Evolutionary conservation across 2,329 filamentous ascomycete species (phyloP).

Genomic region (Stagonosporopsis vannaccii): DNA sequence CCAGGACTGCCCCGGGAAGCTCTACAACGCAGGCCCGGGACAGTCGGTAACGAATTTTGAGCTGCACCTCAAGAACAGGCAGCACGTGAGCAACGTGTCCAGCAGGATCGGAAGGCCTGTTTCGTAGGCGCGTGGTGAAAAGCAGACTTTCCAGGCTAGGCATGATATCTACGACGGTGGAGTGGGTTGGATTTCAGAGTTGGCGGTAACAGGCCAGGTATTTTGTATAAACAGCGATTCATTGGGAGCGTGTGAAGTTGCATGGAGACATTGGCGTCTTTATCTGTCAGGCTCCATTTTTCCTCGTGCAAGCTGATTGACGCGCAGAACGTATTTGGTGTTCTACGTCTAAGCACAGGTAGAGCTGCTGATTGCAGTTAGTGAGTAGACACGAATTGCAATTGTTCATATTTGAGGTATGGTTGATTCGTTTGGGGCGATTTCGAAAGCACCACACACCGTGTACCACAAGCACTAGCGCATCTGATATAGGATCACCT

Average conservation of each 20-base stretch:
- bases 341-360: not conserved
- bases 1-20: slow-evolving; percentile 88
- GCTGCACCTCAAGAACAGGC: slow-evolving; percentile 85
- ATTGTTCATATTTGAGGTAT: slow-evolving; percentile 11
- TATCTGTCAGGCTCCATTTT: not conserved
- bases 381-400: slow-evolving; percentile 16
- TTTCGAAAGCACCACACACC: not conserved
- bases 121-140: not conserved
- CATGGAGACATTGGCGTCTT: slow-evolving; percentile 32
- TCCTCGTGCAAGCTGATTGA: not conserved
- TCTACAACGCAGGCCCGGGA: slow-evolving; percentile 89
- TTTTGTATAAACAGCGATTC: slow-evolving; percentile 28
- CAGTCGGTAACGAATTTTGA: slow-evolving; percentile 90
- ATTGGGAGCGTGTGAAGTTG: slow-evolving; percentile 10
- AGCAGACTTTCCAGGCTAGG: not conserved
- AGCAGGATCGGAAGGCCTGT: slow-evolving; percentile 36
- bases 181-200: slow-evolving; percentile 2
- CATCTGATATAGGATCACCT: not conserved
- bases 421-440: not conserved
- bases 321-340: not conserved
- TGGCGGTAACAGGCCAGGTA: slow-evolving; percentile 1
- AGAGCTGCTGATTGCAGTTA: slow-evolving; percentile 6
- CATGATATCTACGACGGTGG: not conserved
- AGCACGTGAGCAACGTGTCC: slow-evolving; percentile 62
- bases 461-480: not conserved